These are phyloP conservation scores for Chlamydomonas incerta DNA, from an alignment of 139 green algal genomes.

Conservation along the genomic window DNA sequence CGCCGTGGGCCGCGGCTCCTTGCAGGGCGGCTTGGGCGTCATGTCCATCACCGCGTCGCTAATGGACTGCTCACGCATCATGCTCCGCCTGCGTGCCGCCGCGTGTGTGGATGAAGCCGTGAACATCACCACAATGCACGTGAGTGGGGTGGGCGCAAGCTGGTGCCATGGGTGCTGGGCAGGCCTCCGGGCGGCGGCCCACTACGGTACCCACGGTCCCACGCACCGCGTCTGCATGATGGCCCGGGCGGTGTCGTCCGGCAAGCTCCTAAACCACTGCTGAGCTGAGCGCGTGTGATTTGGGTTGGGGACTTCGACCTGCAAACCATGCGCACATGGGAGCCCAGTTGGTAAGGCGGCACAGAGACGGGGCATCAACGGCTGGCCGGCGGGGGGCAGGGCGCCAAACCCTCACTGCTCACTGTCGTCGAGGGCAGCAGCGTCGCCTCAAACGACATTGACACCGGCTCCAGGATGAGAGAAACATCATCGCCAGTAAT, in stretches of 20 bases:
- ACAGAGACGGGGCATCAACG: too few species aligned
- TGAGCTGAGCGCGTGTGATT: slow-evolving; percentile 41
- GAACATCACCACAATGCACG: too few species aligned
- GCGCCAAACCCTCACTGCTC: too few species aligned
- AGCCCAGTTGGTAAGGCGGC: too few species aligned
- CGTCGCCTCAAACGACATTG: background rate
- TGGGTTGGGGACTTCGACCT: slow-evolving; percentile 48
- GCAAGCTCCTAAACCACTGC: slow-evolving; percentile 58
- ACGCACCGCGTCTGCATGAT: slow-evolving; percentile 51
- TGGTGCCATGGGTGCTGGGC: too few species aligned
- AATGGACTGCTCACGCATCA: slow-evolving; percentile 36
- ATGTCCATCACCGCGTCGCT: background rate
- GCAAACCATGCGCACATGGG: background rate
- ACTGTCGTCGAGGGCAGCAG: slow-evolving; percentile 25
- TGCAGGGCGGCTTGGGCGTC: slow-evolving; percentile 12
- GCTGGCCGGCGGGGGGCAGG: too few species aligned
- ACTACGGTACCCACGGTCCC: too few species aligned
- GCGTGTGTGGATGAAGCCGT: too few species aligned
- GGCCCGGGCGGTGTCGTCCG: slow-evolving; percentile 51
- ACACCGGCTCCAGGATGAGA: background rate
- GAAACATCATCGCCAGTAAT: slow-evolving; percentile 9
- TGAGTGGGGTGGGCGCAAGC: too few species aligned
- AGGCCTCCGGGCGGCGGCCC: too few species aligned
- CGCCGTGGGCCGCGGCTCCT: slow-evolving; percentile 9
- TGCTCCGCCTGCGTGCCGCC: slow-evolving; percentile 24